Conservation (phyloP, 1,284 basidiomycete genomes). For the Apiotrichum porosum region DNA sequence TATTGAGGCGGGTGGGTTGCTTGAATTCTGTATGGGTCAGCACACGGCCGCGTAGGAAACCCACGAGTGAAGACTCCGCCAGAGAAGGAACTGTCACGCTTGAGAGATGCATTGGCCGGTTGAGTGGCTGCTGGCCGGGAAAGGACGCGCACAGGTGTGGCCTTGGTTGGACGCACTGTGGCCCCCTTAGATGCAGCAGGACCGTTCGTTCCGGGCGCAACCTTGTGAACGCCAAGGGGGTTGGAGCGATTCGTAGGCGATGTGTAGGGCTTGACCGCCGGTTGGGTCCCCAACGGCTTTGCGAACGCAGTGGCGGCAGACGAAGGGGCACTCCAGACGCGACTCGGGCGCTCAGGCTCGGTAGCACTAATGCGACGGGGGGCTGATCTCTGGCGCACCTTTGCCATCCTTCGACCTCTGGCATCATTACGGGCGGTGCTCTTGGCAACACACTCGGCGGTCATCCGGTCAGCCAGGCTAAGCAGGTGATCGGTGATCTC, state of each 20-base stretch:
- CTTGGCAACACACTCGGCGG: background rate
- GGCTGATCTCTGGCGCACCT: background rate
- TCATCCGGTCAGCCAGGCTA: background rate
- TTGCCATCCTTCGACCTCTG: background rate
- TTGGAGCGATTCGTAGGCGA: no score
- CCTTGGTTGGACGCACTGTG: no score
- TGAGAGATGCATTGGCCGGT: background rate
- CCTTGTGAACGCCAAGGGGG: no score
- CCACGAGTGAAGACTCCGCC: background rate
- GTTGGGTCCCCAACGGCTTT: background rate
- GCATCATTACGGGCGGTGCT: background rate
- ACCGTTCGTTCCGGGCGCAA: no score
- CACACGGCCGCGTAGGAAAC: background rate
- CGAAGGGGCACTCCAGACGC: background rate
- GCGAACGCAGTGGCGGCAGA: background rate
- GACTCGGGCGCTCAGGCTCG: background rate
- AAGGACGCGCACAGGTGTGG: no score
- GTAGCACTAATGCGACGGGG: background rate
- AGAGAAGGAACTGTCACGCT: background rate
- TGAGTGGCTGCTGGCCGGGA: background rate
- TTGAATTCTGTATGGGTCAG: conserved; percentile 7
- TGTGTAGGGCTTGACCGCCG: no score
- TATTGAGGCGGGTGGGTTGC: conserved; percentile 2
- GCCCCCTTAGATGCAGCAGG: no score
- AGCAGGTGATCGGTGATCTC: conserved; percentile 5